Evolutionary conservation across 371 early-diverging fungal species (phyloP).

Genomic region (Syncephalis fuscata): DNA sequence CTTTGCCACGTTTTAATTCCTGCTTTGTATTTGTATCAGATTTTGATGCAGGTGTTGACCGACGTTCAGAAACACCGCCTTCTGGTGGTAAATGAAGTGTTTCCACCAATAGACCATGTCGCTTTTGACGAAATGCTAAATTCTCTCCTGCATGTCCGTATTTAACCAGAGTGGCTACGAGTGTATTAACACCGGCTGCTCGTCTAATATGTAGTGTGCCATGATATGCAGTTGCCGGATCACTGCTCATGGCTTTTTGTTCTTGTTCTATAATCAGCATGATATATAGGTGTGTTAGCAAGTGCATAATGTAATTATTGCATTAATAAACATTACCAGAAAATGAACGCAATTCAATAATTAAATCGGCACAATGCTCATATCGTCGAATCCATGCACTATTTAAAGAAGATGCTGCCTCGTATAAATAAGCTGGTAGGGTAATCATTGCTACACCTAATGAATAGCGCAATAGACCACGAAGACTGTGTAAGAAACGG

Average conservation of each 20-base stretch:
- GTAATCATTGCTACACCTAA: slow-evolving; percentile 65
- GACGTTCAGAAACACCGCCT: slow-evolving; percentile 55
- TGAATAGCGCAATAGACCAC: slow-evolving; percentile 56
- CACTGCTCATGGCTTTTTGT: slow-evolving; percentile 8
- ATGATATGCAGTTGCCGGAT: slow-evolving; percentile 55
- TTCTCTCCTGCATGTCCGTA: slow-evolving; percentile 33
- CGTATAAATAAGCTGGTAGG: slow-evolving; percentile 66
- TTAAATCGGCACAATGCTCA: slow-evolving; percentile 74
- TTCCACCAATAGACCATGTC: slow-evolving; percentile 81
- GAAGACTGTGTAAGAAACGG: slow-evolving; percentile 57
- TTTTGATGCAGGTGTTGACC: slow-evolving; percentile 16
- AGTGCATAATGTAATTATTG: neutral
- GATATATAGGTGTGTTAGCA: too few species aligned
- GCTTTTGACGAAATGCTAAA: slow-evolving; percentile 64
- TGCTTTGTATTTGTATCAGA: too few species aligned
- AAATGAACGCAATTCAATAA: slow-evolving; percentile 83
- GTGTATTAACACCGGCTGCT: slow-evolving; percentile 55
- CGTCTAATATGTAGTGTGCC: slow-evolving; percentile 80
- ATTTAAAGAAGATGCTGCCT: slow-evolving; percentile 15
- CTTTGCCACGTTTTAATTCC: too few species aligned
- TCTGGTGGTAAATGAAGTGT: slow-evolving; percentile 89
- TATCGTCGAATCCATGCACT: slow-evolving; percentile 40
- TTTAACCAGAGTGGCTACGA: slow-evolving; percentile 54
- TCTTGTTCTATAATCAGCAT: neutral
- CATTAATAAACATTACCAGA: slow-evolving; percentile 38